phyloP scores from a whole-genome alignment of 2,329 filamentous ascomycete species.

The Grosmannia serpens region DNA sequence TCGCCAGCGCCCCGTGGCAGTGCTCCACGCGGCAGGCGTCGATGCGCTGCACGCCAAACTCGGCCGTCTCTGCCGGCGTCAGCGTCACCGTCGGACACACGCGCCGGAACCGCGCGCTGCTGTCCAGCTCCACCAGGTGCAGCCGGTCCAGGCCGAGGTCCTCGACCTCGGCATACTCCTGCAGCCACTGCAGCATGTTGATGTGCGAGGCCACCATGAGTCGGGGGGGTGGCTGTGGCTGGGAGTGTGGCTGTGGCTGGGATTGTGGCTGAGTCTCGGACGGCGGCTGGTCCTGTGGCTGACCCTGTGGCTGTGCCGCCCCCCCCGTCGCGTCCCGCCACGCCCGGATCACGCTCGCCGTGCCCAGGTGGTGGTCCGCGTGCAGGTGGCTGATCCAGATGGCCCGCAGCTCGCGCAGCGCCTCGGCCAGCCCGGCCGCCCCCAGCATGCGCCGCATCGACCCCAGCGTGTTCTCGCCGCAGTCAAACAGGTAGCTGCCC shows the following conservation, averaged over 20 bases:
- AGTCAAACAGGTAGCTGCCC: constrained; percentile 86
- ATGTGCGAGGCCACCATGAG: constrained; percentile 59
- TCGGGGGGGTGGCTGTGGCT: constrained; percentile 27
- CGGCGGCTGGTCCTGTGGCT: no score
- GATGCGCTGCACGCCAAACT: constrained; percentile 49
- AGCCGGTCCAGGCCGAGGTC: constrained; percentile 56
- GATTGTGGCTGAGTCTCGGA: no score
- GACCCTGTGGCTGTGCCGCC: constrained; percentile 26
- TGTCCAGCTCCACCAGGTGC: constrained; percentile 18
- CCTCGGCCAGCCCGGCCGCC: constrained; percentile 49
- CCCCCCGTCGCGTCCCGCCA: constrained; percentile 52
- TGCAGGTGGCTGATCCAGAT: constrained; percentile 95
- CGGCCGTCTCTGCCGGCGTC: constrained; percentile 28
- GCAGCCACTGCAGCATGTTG: constrained; percentile 64
- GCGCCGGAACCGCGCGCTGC: constrained; percentile 3
- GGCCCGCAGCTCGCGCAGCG: constrained; percentile 66
- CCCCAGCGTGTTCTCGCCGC: constrained; percentile 83
- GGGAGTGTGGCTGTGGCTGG: no score
- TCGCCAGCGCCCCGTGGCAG: constrained; percentile 67
- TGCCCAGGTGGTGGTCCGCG: constrained; percentile 90
- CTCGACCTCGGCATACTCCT: constrained; percentile 70
- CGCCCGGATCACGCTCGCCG: constrained; percentile 65
- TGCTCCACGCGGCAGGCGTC: constrained; percentile 61
- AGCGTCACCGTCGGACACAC: constrained; percentile 17
- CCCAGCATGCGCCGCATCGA: constrained; percentile 69